Conservation (phyloP, 495 filamentous ascomycete genomes). For the Melanomma pulvis-pyrius region DNA sequence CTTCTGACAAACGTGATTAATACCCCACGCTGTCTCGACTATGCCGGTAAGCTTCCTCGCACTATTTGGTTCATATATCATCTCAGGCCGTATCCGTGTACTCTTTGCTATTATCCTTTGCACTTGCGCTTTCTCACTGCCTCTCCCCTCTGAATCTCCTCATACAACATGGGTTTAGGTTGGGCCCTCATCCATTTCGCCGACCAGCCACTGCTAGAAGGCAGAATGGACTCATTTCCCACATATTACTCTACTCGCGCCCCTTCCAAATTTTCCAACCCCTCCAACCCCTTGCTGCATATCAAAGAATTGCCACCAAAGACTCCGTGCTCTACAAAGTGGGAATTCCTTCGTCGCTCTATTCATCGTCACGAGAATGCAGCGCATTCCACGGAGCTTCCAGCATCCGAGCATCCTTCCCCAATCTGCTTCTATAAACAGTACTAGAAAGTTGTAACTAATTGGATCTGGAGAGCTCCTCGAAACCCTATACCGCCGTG, state of each 20-base stretch:
- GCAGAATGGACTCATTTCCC: not conserved
- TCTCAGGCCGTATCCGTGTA: too few species aligned
- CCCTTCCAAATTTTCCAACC: slow-evolving; percentile 1
- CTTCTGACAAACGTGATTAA: not conserved
- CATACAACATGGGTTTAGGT: not conserved
- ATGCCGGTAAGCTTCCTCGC: slow-evolving; percentile 11
- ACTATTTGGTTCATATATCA: not conserved
- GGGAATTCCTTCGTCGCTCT: slow-evolving; percentile 29
- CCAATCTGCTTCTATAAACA: slow-evolving; percentile 21
- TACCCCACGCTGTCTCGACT: not conserved
- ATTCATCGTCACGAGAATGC: slow-evolving; percentile 22
- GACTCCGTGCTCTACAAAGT: not conserved
- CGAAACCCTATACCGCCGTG: slow-evolving; percentile 92
- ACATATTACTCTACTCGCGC: not conserved
- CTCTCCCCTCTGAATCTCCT: too few species aligned
- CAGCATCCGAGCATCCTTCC: slow-evolving; percentile 27
- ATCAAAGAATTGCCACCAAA: not conserved
- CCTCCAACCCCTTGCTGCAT: slow-evolving; percentile 22
- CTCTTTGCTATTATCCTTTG: too few species aligned
- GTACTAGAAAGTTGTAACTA: slow-evolving; percentile 22
- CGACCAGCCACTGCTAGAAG: not conserved
- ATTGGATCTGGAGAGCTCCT: slow-evolving; percentile 52
- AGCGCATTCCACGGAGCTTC: slow-evolving; percentile 5
- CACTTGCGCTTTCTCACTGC: too few species aligned
- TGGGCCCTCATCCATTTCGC: not conserved